Percentiles rank a stretch among this genome's conserved stretches.
Evolutionary conservation across 2,329 filamentous ascomycete genomes (phyloP).

Genomic region (Fonsecaea nubica): DNA sequence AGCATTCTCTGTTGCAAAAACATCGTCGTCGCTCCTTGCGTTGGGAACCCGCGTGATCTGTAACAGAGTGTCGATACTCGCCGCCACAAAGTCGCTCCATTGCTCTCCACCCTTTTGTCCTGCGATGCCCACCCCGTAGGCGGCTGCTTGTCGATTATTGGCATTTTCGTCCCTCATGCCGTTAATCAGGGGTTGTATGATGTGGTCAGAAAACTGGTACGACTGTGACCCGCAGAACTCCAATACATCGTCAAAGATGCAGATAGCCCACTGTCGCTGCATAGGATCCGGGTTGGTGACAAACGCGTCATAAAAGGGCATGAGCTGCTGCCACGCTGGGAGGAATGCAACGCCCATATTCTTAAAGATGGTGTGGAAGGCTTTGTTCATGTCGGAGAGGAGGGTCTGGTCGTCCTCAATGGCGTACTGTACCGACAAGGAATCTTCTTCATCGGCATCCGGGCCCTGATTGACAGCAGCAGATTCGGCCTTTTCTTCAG

Average conservation of each 20-base stretch:
- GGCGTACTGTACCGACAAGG: constrained; percentile 83
- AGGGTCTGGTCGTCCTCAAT: constrained; percentile 98
- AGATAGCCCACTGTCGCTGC: constrained; percentile 97
- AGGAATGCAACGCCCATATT: constrained; percentile 87
- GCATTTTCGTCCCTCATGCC: constrained; percentile 86
- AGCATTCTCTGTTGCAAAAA: constrained; percentile 97
- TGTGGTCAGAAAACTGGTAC: constrained; percentile 83
- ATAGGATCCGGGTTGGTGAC: constrained; percentile 76
- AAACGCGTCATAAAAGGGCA: constrained; percentile 85
- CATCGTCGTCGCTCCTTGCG: constrained; percentile 86
- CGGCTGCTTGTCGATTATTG: constrained; percentile 92
- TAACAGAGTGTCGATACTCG: constrained; percentile 81
- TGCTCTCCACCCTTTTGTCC: constrained; percentile 86
- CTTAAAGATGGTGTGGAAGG: constrained; percentile 98
- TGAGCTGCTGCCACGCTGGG: constrained; percentile 82
- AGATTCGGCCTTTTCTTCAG: constrained; percentile 66
- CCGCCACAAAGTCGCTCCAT: constrained; percentile 87
- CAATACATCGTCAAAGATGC: constrained; percentile 96
- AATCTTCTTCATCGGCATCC: constrained; percentile 89
- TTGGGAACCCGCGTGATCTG: constrained; percentile 81
- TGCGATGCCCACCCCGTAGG: constrained; percentile 94
- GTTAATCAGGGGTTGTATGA: constrained; percentile 82
- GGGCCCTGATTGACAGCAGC: constrained; percentile 76
- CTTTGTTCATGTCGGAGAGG: constrained; percentile 99
- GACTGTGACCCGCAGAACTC: constrained; percentile 94